phyloP scores from a whole-genome alignment of 805 yeast genomes.

The Phaffomyces opuntiae region DNA sequence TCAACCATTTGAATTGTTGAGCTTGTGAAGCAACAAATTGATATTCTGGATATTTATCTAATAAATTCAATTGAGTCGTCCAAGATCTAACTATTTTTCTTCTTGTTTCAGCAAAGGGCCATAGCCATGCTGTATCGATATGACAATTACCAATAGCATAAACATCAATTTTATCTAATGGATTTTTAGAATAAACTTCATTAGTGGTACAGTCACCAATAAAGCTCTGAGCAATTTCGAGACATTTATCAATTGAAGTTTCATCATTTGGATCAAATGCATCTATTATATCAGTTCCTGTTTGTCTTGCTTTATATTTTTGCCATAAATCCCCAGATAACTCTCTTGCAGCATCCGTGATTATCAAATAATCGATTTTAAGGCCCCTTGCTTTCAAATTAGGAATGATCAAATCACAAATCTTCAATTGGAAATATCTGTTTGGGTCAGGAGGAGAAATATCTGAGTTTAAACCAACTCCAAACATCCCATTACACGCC shows the following conservation, averaged over 20 bases:
- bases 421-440: constrained; percentile 56
- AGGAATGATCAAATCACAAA: constrained; percentile 77
- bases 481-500: constrained; percentile 93
- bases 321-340: constrained; percentile 71
- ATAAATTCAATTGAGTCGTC: constrained; percentile 83
- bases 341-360: constrained; percentile 89
- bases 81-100: constrained; percentile 91
- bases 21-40: constrained; percentile 93
- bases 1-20: constrained; percentile 92
- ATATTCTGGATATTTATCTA: constrained; percentile 88
- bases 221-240: constrained; percentile 54
- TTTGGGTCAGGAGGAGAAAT: constrained; percentile 69
- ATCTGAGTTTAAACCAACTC: constrained; percentile 53
- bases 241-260: constrained; percentile 49
- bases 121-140: constrained; percentile 96
- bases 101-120: constrained; percentile 98
- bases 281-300: constrained; percentile 81
- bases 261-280: constrained; percentile 68
- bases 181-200: constrained; percentile 46
- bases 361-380: constrained; percentile 75
- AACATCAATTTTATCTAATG: constrained; percentile 44
- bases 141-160: constrained; percentile 92
- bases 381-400: constrained; percentile 74
- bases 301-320: constrained; percentile 70
- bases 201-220: constrained; percentile 64